Evolutionary conservation across 305 asterid species (phyloP).

Genomic region (Fraxinus sp.): DNA sequence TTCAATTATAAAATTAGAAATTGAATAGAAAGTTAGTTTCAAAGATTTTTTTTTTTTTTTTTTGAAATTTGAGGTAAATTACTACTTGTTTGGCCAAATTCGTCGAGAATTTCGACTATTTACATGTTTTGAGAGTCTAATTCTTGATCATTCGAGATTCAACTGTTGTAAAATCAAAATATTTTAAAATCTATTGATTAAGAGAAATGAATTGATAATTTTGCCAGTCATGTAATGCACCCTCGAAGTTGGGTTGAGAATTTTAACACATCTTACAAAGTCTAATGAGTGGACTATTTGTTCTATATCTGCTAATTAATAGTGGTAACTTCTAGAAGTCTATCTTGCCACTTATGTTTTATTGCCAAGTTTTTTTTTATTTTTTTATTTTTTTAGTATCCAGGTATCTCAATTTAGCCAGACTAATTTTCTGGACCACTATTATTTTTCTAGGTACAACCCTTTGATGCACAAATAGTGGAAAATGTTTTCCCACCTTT

Average conservation of each 20-base stretch:
- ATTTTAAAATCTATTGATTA: background rate
- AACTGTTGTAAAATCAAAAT: background rate
- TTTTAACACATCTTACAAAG: too few relatives aligned
- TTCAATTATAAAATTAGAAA: too few relatives aligned
- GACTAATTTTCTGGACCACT: too few relatives aligned
- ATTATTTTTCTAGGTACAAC: too few relatives aligned
- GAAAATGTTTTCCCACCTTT: too few relatives aligned
- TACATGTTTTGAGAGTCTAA: background rate
- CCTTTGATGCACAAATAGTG: too few relatives aligned
- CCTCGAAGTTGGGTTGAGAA: too few relatives aligned
- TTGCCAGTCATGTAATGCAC: too few relatives aligned
- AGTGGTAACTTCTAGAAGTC: background rate
- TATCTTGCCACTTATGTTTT: background rate
- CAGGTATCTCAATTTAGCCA: too few relatives aligned
- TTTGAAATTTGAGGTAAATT: background rate
- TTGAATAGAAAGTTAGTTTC: too few relatives aligned
- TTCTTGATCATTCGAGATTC: background rate
- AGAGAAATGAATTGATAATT: background rate
- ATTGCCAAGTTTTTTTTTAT: background rate
- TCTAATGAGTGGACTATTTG: background rate
- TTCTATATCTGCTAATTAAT: background rate
- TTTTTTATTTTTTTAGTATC: too few relatives aligned
- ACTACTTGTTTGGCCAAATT: background rate
- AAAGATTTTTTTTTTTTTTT: too few relatives aligned
- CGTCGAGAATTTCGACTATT: background rate